Percentiles rank a stretch among this genome's conserved stretches.
Evolutionary conservation across 345 rosid species (phyloP).

Genomic region (Citrus unshiu): DNA sequence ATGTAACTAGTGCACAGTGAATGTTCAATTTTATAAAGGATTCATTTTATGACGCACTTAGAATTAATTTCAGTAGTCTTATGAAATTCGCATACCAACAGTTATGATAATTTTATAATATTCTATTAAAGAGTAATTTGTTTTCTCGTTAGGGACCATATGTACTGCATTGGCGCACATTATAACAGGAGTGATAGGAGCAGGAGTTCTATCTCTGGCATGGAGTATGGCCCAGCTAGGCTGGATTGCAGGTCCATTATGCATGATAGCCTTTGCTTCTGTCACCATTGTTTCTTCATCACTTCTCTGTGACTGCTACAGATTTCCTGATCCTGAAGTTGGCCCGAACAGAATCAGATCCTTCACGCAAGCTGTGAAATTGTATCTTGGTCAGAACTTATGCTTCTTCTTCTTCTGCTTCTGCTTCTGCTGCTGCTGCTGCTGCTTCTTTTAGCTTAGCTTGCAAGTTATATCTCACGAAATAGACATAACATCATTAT

Average conservation of each 20-base stretch:
- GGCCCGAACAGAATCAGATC: constrained; percentile 47
- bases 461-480: not conserved
- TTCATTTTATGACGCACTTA: not conserved
- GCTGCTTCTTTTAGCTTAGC: not conserved
- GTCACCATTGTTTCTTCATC: constrained; percentile 41
- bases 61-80: not conserved
- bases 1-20: not conserved
- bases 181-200: constrained; percentile 77
- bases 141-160: constrained; percentile 28
- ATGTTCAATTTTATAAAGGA: not conserved
- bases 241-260: constrained; percentile 66
- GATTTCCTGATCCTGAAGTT: constrained; percentile 45
- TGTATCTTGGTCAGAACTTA: constrained; percentile 41
- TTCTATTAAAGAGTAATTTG: not conserved
- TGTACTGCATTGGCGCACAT: constrained; percentile 67
- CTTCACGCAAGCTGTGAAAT: constrained; percentile 45
- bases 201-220: constrained; percentile 76
- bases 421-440: not conserved
- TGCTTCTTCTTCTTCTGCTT: not conserved
- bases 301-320: constrained; percentile 54
- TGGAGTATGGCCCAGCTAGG: constrained; percentile 73
- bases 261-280: constrained; percentile 42
- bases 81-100: not conserved
- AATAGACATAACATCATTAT: not conserved
- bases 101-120: not conserved